These are phyloP conservation scores for Xylaria sp. DNA, from an alignment of 2,329 filamentous ascomycete species.

Conservation along the genomic window DNA sequence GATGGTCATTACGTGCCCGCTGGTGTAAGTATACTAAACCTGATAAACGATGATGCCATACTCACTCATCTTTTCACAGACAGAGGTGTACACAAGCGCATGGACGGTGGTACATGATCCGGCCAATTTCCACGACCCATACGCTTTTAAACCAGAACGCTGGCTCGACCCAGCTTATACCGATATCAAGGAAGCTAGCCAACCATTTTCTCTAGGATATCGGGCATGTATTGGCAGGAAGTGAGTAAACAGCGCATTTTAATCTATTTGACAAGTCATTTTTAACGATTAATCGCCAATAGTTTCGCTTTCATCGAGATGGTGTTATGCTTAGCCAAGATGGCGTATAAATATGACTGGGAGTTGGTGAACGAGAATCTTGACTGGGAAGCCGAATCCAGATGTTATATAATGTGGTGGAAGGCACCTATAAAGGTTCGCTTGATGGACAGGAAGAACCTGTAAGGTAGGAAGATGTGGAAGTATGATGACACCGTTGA, in stretches of 20 bases:
- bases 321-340: conserved; percentile 20
- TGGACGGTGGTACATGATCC: conserved; percentile 28
- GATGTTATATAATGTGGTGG: conserved; percentile 26
- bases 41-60: background rate
- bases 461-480: background rate
- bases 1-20: conserved; percentile 18
- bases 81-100: conserved; percentile 28
- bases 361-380: conserved; percentile 19
- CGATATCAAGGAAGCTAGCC: conserved; percentile 28
- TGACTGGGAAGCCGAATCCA: conserved; percentile 18
- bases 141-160: conserved; percentile 15
- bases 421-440: conserved; percentile 20
- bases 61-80: conserved; percentile 1
- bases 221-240: conserved; percentile 22
- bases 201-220: conserved; percentile 26
- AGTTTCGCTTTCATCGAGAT: conserved; percentile 30
- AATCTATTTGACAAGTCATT: background rate
- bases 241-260: conserved; percentile 1
- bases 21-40: conserved; percentile 14
- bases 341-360: conserved; percentile 28
- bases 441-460: conserved; percentile 5
- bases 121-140: conserved; percentile 17
- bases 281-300: background rate
- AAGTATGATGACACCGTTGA: background rate
- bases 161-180: conserved; percentile 16